phyloP scores from a whole-genome alignment of 176 grass and related monocot genomes.

The Eleusine coracana region DNA sequence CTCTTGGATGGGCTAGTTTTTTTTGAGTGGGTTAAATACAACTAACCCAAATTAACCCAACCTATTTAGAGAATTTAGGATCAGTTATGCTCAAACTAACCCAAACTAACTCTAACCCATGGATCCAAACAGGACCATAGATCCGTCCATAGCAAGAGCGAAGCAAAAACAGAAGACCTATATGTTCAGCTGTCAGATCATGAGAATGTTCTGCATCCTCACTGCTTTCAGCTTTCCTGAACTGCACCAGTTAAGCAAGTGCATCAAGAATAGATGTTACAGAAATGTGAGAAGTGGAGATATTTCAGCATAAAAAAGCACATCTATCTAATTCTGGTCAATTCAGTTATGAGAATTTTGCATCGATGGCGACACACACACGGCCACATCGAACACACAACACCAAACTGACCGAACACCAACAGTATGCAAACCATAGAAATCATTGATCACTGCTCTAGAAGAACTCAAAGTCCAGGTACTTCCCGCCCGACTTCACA shows the following conservation, averaged over 20 bases:
- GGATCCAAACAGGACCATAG: too few species aligned
- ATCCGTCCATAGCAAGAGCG: neutral
- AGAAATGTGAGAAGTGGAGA: neutral
- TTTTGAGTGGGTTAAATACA: too few species aligned
- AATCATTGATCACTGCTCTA: conserved; percentile 45
- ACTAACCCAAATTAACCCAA: too few species aligned
- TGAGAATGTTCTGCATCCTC: neutral
- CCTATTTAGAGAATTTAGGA: too few species aligned
- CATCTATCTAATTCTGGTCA: conserved; percentile 36
- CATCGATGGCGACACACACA: conserved; percentile 24
- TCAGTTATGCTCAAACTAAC: too few species aligned
- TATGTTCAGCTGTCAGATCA: neutral
- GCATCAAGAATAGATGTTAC: neutral
- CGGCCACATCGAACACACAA: conserved; percentile 35
- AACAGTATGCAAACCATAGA: conserved; percentile 39
- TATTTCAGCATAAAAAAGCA: conserved; percentile 14
- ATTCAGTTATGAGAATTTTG: conserved; percentile 33
- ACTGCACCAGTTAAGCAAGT: neutral
- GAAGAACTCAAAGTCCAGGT: conserved; percentile 98
- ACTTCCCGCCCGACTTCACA: conserved; percentile 66
- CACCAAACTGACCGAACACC: conserved; percentile 41
- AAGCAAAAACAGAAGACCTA: neutral
- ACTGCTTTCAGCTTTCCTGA: neutral
- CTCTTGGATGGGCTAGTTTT: too few species aligned
- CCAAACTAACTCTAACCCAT: too few species aligned